Conservation (phyloP, 306 rosid genomes). For the Urtica urens region DNA sequence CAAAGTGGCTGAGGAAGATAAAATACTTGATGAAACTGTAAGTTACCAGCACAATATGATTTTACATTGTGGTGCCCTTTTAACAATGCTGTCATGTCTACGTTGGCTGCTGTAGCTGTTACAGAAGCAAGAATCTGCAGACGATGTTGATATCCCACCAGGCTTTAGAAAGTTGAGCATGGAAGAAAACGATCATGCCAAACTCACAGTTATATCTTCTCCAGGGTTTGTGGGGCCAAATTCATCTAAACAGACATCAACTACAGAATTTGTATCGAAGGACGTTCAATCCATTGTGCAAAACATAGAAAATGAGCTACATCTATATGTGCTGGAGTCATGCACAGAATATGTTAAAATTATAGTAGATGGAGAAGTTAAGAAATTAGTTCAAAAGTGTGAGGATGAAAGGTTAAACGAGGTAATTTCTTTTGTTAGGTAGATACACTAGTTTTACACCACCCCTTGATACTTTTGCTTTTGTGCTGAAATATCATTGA, state of each 20-base stretch:
- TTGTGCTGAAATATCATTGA: slow-evolving; percentile 14
- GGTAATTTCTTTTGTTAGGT: slow-evolving; percentile 28
- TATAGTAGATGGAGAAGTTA: slow-evolving; percentile 46
- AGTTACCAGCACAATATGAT: slow-evolving; percentile 35
- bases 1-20: slow-evolving; percentile 24
- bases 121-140: slow-evolving; percentile 20
- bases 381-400: slow-evolving; percentile 20
- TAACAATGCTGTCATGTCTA: slow-evolving; percentile 6
- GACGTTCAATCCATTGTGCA: slow-evolving; percentile 40
- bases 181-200: slow-evolving; percentile 22
- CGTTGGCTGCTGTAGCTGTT: slow-evolving; percentile 13
- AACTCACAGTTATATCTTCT: slow-evolving; percentile 20
- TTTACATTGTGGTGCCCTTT: background rate
- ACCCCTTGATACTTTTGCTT: background rate
- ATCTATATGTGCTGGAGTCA: slow-evolving; percentile 44
- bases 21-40: slow-evolving; percentile 39
- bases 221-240: slow-evolving; percentile 17
- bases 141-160: slow-evolving; percentile 29
- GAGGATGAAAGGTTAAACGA: slow-evolving; percentile 22
- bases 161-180: slow-evolving; percentile 26
- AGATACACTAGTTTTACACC: background rate
- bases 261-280: slow-evolving; percentile 15
- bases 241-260: slow-evolving; percentile 20
- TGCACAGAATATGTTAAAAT: slow-evolving; percentile 33
- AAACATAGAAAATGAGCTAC: slow-evolving; percentile 59